These are phyloP conservation scores for Phytophthora lateralis DNA, from an alignment of 352 stramenopile species.

Conservation along the genomic window DNA sequence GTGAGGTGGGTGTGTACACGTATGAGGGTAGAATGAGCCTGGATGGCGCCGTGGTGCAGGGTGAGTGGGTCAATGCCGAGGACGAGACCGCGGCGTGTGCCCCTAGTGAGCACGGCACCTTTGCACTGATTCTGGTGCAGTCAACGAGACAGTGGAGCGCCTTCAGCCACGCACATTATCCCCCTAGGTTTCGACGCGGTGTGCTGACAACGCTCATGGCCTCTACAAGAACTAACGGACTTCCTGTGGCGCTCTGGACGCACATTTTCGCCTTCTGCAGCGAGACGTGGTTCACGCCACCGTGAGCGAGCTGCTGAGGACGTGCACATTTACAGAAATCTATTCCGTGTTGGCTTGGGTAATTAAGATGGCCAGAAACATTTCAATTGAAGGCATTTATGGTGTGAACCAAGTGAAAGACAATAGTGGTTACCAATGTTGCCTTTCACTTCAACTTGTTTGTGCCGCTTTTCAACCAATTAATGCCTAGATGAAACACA, in stretches of 20 bases:
- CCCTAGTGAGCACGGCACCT: constrained; percentile 59
- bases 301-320: background rate
- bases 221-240: constrained; percentile 42
- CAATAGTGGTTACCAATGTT: too few species aligned
- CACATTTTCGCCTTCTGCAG: constrained; percentile 62
- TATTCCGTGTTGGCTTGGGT: background rate
- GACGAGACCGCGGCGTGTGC: constrained; percentile 22
- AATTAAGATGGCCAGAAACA: too few species aligned
- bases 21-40: constrained; percentile 46
- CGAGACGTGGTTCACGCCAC: constrained; percentile 53
- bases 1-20: constrained; percentile 59
- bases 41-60: constrained; percentile 50
- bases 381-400: too few species aligned
- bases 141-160: constrained; percentile 51
- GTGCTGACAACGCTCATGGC: constrained; percentile 54
- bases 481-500: background rate
- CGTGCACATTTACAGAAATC: constrained; percentile 1
- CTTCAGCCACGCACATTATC: constrained; percentile 52
- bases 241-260: constrained; percentile 56
- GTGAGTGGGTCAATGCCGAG: constrained; percentile 58
- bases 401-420: too few species aligned
- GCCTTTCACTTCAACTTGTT: constrained; percentile 22
- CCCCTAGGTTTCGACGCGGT: constrained; percentile 39
- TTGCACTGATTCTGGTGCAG: constrained; percentile 55
- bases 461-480: background rate